Conservation (phyloP, 2,329 filamentous ascomycete genomes). For the Nectriaceae sp. region DNA sequence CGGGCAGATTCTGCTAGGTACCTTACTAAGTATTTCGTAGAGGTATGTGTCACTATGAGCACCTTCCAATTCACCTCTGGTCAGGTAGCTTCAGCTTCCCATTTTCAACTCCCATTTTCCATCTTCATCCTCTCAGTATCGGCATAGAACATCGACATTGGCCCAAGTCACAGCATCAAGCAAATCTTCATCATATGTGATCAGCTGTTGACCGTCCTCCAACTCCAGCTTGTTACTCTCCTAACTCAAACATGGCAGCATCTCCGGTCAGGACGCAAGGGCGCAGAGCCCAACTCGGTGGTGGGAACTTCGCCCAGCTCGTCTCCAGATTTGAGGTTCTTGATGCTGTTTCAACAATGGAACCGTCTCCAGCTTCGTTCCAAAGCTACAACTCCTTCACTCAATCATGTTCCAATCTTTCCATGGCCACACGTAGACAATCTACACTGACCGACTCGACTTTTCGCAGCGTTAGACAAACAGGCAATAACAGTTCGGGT, state of each 20-base stretch:
- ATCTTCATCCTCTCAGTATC: slow-evolving; percentile 15
- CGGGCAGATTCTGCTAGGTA: no score
- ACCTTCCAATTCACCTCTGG: no score
- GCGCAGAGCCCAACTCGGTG: no score
- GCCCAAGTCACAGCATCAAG: neutral
- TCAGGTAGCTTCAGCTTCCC: no score
- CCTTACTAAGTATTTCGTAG: no score
- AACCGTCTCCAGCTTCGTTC: slow-evolving; percentile 1
- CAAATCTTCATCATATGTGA: slow-evolving; percentile 3
- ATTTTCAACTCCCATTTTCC: neutral
- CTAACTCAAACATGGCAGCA: no score
- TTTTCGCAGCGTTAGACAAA: neutral
- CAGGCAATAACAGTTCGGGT: slow-evolving; percentile 3
- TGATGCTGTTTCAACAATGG: slow-evolving; percentile 18
- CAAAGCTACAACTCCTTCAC: neutral
- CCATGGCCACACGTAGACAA: neutral
- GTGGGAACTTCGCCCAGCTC: slow-evolving; percentile 31
- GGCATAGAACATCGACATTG: slow-evolving; percentile 14
- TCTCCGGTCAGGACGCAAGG: no score
- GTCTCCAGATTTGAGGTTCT: slow-evolving; percentile 39
- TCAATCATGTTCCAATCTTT: neutral
- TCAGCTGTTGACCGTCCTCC: no score
- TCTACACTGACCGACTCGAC: neutral
- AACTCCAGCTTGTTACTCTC: no score
- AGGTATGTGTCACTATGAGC: no score